phyloP scores from a whole-genome alignment of 2,329 filamentous ascomycete species.

The Fusarium liriodendri region DNA sequence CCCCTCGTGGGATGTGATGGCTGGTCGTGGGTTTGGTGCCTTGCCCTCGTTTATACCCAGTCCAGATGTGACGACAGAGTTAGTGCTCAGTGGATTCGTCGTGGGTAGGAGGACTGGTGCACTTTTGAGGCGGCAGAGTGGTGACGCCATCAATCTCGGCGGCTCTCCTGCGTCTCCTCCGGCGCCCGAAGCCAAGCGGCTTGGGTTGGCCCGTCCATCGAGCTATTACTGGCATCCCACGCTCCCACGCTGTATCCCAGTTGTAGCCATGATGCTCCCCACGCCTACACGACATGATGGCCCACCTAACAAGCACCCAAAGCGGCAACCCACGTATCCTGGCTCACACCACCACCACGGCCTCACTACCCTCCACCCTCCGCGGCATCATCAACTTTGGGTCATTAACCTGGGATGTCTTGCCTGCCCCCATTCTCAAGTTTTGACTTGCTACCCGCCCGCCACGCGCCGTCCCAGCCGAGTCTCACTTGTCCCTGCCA shows the following conservation, averaged over 20 bases:
- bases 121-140: conserved; percentile 17
- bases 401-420: conserved; percentile 21
- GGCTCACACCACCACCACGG: conserved; percentile 38
- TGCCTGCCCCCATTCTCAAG: conserved; percentile 23
- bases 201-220: conserved; percentile 11
- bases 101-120: neutral
- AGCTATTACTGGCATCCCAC: conserved; percentile 25
- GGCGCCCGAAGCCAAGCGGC: conserved; percentile 13
- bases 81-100: conserved; percentile 18
- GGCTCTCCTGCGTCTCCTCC: conserved; percentile 17
- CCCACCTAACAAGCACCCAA: conserved; percentile 31
- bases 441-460: conserved; percentile 25
- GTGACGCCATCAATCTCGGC: conserved; percentile 39
- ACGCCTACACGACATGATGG: conserved; percentile 30
- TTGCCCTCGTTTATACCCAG: conserved; percentile 1
- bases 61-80: conserved; percentile 5
- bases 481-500: conserved; percentile 36
- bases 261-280: conserved; percentile 30
- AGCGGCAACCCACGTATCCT: conserved; percentile 25
- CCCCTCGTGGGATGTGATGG: neutral
- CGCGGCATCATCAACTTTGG: conserved; percentile 24
- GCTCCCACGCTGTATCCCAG: conserved; percentile 30
- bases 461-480: conserved; percentile 18
- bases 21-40: neutral
- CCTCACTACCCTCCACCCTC: conserved; percentile 13